Evolutionary conservation across 179 eudicot species (phyloP).

Genomic region (Beta corolliflora): DNA sequence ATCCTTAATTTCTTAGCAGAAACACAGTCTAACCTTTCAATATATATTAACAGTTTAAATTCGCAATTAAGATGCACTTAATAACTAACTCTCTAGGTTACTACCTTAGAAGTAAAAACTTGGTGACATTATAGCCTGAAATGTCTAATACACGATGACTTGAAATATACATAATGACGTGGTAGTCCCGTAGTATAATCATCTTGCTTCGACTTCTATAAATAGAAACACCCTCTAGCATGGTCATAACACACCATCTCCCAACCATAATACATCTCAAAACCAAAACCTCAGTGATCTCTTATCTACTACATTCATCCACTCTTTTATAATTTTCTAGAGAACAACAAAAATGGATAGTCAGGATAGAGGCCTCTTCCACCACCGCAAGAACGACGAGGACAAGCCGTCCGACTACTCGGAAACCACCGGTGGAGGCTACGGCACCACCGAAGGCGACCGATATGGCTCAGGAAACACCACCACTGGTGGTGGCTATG

Average conservation of each 20-base stretch:
- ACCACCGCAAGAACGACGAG: conserved; percentile 24
- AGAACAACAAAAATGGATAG: neutral
- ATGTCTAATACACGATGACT: neutral
- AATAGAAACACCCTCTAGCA: neutral
- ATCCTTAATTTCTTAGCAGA: too few species aligned
- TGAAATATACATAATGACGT: neutral
- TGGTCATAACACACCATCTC: neutral
- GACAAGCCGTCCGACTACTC: neutral
- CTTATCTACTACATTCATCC: neutral
- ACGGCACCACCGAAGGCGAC: too few species aligned
- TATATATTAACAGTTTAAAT: too few species aligned
- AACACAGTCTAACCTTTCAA: too few species aligned
- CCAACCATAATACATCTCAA: neutral
- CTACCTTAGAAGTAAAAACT: too few species aligned
- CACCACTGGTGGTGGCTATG: too few species aligned
- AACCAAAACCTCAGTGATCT: neutral
- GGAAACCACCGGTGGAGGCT: neutral
- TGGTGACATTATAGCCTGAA: neutral
- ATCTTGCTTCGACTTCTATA: neutral
- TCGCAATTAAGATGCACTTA: neutral
- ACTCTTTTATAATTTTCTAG: neutral
- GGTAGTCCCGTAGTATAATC: neutral
- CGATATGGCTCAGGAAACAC: too few species aligned
- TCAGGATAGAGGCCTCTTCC: conserved; percentile 17
- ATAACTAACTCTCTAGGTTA: neutral